phyloP scores from a whole-genome alignment of 495 filamentous ascomycete species.

The Aspergillus egyptiacus region DNA sequence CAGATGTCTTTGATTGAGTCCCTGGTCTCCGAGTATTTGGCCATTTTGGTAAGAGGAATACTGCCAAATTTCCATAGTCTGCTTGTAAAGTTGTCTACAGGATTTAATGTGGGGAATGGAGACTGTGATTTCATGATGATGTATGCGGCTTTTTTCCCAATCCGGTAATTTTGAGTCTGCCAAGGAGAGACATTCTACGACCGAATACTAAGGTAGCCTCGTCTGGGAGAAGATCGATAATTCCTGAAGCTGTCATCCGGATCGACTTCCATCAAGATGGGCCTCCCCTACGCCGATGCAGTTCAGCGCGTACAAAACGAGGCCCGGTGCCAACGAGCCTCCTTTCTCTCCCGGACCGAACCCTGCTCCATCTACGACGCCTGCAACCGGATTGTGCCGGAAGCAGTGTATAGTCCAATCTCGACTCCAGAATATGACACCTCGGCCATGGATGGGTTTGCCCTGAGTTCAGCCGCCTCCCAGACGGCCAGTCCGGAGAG shows the following conservation, averaged over 20 bases:
- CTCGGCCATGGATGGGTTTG: constrained; percentile 19
- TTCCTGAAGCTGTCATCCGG: too few species aligned
- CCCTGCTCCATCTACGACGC: constrained; percentile 14
- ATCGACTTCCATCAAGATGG: too few species aligned
- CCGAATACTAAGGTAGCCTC: too few species aligned
- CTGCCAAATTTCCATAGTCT: too few species aligned
- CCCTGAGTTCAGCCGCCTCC: constrained; percentile 10
- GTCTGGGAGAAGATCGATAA: too few species aligned
- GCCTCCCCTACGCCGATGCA: neutral
- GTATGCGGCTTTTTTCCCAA: neutral
- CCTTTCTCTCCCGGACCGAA: neutral
- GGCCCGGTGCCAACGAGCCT: neutral
- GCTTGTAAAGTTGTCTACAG: too few species aligned
- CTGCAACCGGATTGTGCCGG: constrained; percentile 3
- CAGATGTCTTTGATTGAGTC: constrained; percentile 8
- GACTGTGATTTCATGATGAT: neutral
- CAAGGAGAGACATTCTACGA: too few species aligned
- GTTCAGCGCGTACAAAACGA: neutral
- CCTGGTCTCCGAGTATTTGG: neutral
- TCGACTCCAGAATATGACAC: constrained; percentile 12
- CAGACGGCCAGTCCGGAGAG: neutral
- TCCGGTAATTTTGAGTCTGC: neutral
- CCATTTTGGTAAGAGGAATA: neutral
- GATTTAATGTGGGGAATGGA: neutral
- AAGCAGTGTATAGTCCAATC: neutral